Conservation (phyloP, 2,329 filamentous ascomycete genomes). For the Colletotrichum graminicola region DNA sequence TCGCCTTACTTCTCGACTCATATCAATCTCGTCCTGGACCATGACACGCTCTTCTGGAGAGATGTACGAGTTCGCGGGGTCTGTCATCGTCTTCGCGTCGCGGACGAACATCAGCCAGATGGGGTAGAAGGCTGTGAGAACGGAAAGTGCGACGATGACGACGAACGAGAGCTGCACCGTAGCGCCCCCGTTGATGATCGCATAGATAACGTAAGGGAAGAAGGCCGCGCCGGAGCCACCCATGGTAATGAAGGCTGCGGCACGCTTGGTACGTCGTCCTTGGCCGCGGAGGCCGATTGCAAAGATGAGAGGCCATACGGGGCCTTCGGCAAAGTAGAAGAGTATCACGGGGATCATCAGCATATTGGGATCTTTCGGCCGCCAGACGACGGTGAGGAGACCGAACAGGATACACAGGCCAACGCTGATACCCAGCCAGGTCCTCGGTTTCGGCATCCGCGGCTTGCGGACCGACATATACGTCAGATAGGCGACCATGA, state of each 20-base stretch:
- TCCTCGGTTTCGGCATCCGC: conserved; percentile 73
- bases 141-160: conserved; percentile 68
- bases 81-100: conserved; percentile 62
- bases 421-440: conserved; percentile 75
- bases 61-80: conserved; percentile 45
- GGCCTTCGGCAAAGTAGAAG: conserved; percentile 85
- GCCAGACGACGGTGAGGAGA: conserved; percentile 61
- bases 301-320: conserved; percentile 86
- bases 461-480: conserved; percentile 63
- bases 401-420: conserved; percentile 70
- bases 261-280: conserved; percentile 83
- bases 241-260: conserved; percentile 82
- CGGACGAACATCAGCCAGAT: conserved; percentile 61
- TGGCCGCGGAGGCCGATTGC: conserved; percentile 83
- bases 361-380: conserved; percentile 59
- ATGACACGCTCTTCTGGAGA: conserved; percentile 35
- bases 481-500: conserved; percentile 74
- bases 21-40: conserved; percentile 33
- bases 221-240: conserved; percentile 79
- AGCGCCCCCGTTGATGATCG: conserved; percentile 70
- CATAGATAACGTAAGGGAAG: conserved; percentile 81
- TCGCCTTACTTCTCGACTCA: conserved; percentile 30
- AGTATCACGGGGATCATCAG: conserved; percentile 73
- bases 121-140: conserved; percentile 61
- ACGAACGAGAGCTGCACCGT: conserved; percentile 74